These are phyloP conservation scores for Asterophora lycoperdoides DNA, from an alignment of 768 basidiomycete species.

Conservation along the genomic window DNA sequence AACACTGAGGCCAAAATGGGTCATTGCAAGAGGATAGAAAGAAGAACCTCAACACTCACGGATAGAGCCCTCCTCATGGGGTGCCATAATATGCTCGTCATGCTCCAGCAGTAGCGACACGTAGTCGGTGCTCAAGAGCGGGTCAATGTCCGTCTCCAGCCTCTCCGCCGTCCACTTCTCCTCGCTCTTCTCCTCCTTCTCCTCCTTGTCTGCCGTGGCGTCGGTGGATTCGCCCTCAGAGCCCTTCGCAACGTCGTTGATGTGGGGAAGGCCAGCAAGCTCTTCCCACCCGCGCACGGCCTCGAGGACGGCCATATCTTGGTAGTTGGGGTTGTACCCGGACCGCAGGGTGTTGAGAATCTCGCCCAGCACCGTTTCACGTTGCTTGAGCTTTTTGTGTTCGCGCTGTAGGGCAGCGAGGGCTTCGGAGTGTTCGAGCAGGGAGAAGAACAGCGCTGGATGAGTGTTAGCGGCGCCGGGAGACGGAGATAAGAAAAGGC, in stretches of 20 bases:
- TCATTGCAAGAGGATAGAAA: neutral
- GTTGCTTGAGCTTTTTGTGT: conserved; percentile 66
- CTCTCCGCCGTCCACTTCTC: conserved; percentile 56
- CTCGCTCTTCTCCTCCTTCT: conserved; percentile 33
- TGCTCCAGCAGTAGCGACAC: conserved; percentile 73
- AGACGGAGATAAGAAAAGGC: conserved; percentile 20
- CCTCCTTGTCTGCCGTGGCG: conserved; percentile 29
- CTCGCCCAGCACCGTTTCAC: conserved; percentile 73
- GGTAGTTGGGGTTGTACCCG: conserved; percentile 97
- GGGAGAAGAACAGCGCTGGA: conserved; percentile 73
- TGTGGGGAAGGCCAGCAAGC: conserved; percentile 63
- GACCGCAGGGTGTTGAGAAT: conserved; percentile 77
- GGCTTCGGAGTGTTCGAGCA: conserved; percentile 68
- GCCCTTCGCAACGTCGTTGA: conserved; percentile 61
- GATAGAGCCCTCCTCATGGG: conserved; percentile 40
- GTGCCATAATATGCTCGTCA: conserved; percentile 59
- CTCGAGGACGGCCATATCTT: conserved; percentile 98
- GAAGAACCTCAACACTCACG: conserved; percentile 41
- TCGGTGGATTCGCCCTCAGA: conserved; percentile 30
- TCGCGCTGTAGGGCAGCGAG: conserved; percentile 74
- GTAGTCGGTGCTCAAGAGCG: conserved; percentile 61
- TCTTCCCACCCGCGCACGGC: conserved; percentile 93
- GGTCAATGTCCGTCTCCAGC: conserved; percentile 54
- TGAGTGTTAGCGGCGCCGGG: neutral
- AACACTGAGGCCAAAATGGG: conserved; percentile 52